Percentiles rank a stretch among this genome's conserved stretches.
Evolutionary conservation across 495 filamentous ascomycete species (phyloP).

Genomic region (Xylaria venustula): DNA sequence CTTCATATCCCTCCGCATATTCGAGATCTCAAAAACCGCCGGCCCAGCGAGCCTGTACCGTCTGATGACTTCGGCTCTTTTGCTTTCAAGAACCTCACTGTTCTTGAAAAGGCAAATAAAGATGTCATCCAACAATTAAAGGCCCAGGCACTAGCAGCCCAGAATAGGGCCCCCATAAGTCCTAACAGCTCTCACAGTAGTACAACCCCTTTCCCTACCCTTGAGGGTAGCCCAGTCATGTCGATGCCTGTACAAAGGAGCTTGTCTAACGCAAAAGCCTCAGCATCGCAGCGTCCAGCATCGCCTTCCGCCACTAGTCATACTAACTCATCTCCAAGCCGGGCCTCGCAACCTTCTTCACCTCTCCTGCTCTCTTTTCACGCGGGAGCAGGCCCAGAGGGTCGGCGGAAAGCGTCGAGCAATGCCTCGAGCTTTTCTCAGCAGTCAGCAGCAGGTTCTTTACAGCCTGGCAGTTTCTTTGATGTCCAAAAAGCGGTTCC

Average conservation of each 20-base stretch:
- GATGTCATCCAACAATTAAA: conserved; percentile 95
- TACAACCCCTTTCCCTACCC: conserved; percentile 54
- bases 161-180: conserved; percentile 46
- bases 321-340: conserved; percentile 79
- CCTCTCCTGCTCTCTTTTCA: conserved; percentile 91
- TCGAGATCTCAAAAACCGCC: conserved; percentile 77
- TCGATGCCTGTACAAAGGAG: conserved; percentile 78
- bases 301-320: conserved; percentile 81
- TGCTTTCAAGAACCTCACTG: conserved; percentile 94
- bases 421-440: conserved; percentile 82
- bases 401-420: conserved; percentile 70
- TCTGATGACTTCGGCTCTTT: conserved; percentile 95
- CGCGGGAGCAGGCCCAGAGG: conserved; percentile 56
- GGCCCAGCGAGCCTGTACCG: conserved; percentile 85
- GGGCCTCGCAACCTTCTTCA: conserved; percentile 89
- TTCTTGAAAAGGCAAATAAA: conserved; percentile 97
- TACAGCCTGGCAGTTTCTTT: conserved; percentile 73
- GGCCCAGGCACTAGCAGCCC: conserved; percentile 76
- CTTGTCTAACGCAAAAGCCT: conserved; percentile 69
- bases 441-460: conserved; percentile 61
- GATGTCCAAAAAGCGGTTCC: conserved; percentile 64
- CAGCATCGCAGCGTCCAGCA: conserved; percentile 65
- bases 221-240: conserved; percentile 84
- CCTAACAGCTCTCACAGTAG: conserved; percentile 40
- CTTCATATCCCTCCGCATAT: conserved; percentile 96